Percentiles rank a stretch among this genome's conserved stretches.
phyloP scores from a whole-genome alignment of 140 eudicot species.

The Anethum foeniculum region DNA sequence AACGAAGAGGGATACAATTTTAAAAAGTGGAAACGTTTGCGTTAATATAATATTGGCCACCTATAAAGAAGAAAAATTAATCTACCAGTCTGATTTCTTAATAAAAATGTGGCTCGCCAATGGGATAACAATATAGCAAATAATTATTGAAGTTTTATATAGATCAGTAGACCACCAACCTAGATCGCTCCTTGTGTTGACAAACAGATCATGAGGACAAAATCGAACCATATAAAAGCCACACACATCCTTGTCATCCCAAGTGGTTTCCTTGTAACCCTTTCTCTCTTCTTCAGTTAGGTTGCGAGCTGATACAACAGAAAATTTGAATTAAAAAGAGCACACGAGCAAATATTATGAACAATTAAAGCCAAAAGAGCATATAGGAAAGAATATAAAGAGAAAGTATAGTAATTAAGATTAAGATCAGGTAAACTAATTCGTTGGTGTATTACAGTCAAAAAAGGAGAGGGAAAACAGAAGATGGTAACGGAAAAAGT shows the following conservation, averaged over 20 bases:
- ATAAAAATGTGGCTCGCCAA: background rate
- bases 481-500: background rate
- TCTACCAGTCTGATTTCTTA: background rate
- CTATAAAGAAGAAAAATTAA: background rate
- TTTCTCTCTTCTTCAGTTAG: constrained; percentile 94
- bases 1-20: background rate
- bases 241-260: constrained; percentile 98
- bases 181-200: constrained; percentile 90
- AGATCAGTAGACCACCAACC: constrained; percentile 33
- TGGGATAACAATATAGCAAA: background rate
- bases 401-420: background rate
- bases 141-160: background rate
- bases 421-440: background rate
- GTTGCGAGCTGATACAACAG: constrained; percentile 54
- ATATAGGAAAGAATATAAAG: background rate
- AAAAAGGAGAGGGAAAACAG: background rate
- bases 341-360: background rate
- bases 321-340: background rate
- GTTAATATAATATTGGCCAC: background rate
- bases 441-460: background rate
- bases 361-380: background rate
- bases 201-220: constrained; percentile 94
- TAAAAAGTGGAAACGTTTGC: background rate
- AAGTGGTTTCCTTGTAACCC: constrained; percentile 69
- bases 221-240: constrained; percentile 84